Evolutionary conservation across 1,139 yeast genomes (phyloP), one percentile per base, ranked within the genome.

Genomic region (Williopsis jadinii): DNA sequence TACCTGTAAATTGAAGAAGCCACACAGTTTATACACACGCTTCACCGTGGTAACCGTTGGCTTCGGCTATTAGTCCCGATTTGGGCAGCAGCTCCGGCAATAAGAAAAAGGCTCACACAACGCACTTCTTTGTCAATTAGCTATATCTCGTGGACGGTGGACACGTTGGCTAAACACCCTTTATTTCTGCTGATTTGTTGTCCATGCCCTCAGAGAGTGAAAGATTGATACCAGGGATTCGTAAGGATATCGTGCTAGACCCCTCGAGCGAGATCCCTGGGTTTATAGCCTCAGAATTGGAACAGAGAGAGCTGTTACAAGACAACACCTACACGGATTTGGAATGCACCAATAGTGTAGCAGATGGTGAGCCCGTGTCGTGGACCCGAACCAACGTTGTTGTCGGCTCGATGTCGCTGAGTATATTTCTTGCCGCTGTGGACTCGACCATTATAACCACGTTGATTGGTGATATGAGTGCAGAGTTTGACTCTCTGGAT

Each of bases 401-500:
- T 29, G 44, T 62, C 24, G 49, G 48, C 1, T 60, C 73, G 2
- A 59, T 70, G 48, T 68, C 65, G 42, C 59, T 67, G 32, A 72
- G 73, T 12, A 70, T 67, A 2, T 74, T 75, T 48, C 59, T 77
- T 3, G 73, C 77, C 1, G 75, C 83, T 0, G 50, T 77, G 38
- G 84, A 77, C 52, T 66, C 76, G 31, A 77, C 83, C 0, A 68
- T 77, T 30, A 74, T 77, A 19, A 70, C 81, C 0, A 73, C 81
- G 0, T 58, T 77, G 31, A 60, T 76, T 49, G 67, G 75, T 11
- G 71, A 68, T 41, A 76, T 77, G 34, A 77, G 81, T n/a, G 70
- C 76, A 11, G 82, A 77, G 37, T 65, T 77, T 38, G 59, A 74
- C 39, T 75, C 73, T 9, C 59, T 76, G 34, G 72, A 73, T 11